A percentile compares a stretch with the other conserved stretches of the same genome.
These are phyloP conservation scores for sorghum (Sorghum bicolor) DNA, from an alignment of 176 grass and related monocot species.

Conservation along the genomic window Sorghum_bicolor_NCBIv3 NC_012874.2:59262501-59263000, in stretches of 20 bases:
- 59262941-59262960: neutral
- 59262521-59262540: constrained; percentile 84
- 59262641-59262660: neutral
- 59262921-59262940: neutral
- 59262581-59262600: constrained; percentile 81
- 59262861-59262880: neutral
- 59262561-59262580: constrained; percentile 76
- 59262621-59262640: neutral
- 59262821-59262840: constrained; percentile 3
- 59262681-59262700: neutral
- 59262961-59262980: constrained; percentile 16
- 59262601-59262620: constrained; percentile 74
- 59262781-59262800: neutral
- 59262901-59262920: neutral
- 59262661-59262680: neutral
- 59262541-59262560: constrained; percentile 87
- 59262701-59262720: neutral
- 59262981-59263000: neutral
- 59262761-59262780: neutral
- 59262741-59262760: neutral
- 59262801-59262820: neutral
- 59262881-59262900: neutral
- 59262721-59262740: constrained; percentile 11
- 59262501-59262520: constrained; percentile 96
- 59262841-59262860: neutral